Evolutionary conservation across 164 flowering plant species (phyloP), one percentile per base, ranked within the genome.

Genomic region (Aristolochia fimbriata): DNA sequence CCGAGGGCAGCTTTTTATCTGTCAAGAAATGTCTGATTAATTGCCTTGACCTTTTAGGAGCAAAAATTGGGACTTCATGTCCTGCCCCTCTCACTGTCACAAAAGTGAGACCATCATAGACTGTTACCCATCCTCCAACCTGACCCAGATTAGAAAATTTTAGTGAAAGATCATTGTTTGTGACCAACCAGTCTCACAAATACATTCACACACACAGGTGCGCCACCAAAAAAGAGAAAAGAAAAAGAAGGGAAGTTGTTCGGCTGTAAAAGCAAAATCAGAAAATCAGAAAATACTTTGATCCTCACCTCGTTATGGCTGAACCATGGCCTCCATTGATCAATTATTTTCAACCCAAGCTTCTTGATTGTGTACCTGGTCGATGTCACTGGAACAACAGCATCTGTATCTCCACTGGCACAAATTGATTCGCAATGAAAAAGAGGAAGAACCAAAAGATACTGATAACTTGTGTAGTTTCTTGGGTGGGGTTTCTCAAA

Each of bases 391-490:
- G 91, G 87, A 7, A 82, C 85, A 49, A 85, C 73, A 17, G 83
- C 91, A 66, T 84, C 91, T 15, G 77, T 50, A 61, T 84, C 91
- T 24, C 87, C 91, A 62, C 91, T 84, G 45, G 11, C n/a, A 27
- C 19, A 15, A 15, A 55, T 20, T 27, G 20, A 55, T 6, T 30
- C 19, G 1, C 52, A 17, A 27, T 55, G 43, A 4, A 24, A 1
- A 30, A 24, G 41, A 30, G 2, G 33, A 14, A 2, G 14, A 54
- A 21, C 1, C 1, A 3, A 54, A 54, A 21, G 20, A 2, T n/a
- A 50, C 53, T 1, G 21, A 15, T 1, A 20, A 7, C 3, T 50
- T 50, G n/a, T 14, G 50, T 47, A 1, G n/a, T n/a, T 14, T 14
- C 7, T 7, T 47, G 50, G 50, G n/a, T 14, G 2, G n/a, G 50